phyloP scores from a whole-genome alignment of 306 rosid genomes.

The Glycine latifolia region DNA sequence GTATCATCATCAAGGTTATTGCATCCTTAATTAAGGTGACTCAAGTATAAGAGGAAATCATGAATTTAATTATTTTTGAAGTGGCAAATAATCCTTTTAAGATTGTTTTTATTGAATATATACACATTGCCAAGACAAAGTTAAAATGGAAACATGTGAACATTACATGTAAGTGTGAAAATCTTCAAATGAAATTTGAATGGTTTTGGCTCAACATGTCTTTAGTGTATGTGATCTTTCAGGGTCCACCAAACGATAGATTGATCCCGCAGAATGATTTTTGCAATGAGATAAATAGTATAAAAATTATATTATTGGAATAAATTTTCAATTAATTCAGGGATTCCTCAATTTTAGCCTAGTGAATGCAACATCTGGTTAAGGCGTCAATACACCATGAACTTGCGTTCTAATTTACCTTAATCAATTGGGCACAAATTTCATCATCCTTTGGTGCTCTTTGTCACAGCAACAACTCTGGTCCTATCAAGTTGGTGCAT shows the following conservation, averaged over 20 bases:
- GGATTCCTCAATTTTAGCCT: neutral
- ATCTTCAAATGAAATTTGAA: neutral
- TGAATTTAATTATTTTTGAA: neutral
- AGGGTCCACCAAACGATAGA: slow-evolving; percentile 9
- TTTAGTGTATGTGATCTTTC: neutral
- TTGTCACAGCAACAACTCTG: neutral
- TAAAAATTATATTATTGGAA: neutral
- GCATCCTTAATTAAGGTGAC: neutral
- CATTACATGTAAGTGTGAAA: neutral
- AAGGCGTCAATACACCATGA: neutral
- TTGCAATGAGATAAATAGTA: neutral
- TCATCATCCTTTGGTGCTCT: neutral
- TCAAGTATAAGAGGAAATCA: neutral
- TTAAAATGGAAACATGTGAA: neutral
- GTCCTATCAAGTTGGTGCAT: neutral
- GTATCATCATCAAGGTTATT: neutral
- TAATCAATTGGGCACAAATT: neutral
- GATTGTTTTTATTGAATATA: neutral
- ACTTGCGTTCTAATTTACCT: neutral
- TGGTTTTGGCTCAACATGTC: slow-evolving; percentile 16
- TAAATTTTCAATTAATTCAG: neutral
- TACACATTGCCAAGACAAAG: neutral
- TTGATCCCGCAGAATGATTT: slow-evolving; percentile 3
- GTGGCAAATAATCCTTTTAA: neutral
- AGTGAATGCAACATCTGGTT: neutral